A percentile compares a stretch with the other conserved stretches of the same genome.
Evolutionary conservation across 2,329 filamentous ascomycete species (phyloP).

Genomic region (Emmonsiellopsis sp.): DNA sequence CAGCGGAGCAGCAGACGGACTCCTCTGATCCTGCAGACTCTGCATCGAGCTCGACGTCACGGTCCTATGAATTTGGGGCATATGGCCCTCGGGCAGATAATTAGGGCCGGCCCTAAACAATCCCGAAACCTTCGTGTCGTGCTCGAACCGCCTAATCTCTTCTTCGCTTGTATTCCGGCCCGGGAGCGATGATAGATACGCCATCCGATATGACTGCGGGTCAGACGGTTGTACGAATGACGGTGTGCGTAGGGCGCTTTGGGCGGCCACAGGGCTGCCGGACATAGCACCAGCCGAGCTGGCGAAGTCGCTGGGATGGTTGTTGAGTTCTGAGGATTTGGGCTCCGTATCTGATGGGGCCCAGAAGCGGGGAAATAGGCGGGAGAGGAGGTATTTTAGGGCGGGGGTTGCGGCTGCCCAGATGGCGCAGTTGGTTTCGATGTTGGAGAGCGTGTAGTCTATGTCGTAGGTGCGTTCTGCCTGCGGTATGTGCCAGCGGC

Average conservation of each 20-base stretch:
- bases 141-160: slow-evolving; percentile 7
- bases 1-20: not conserved
- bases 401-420: slow-evolving; percentile 7
- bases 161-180: not conserved
- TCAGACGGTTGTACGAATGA: not conserved
- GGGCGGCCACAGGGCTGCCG: too few species aligned
- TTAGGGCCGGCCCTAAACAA: not conserved
- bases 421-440: slow-evolving; percentile 9
- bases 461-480: not conserved
- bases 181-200: not conserved
- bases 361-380: slow-evolving; percentile 8
- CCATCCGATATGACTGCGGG: not conserved
- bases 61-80: not conserved
- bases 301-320: not conserved
- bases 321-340: not conserved
- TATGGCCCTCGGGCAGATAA: not conserved
- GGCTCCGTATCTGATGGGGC: not conserved
- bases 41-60: not conserved
- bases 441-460: slow-evolving; percentile 4
- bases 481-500: not conserved
- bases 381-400: slow-evolving; percentile 7
- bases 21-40: not conserved
- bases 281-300: not conserved
- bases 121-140: slow-evolving; percentile 4
- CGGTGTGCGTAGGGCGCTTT: not conserved